These are phyloP conservation scores for Pseudogymnoascus sp. DNA, from an alignment of 2,329 filamentous ascomycete species.

Conservation along the genomic window DNA sequence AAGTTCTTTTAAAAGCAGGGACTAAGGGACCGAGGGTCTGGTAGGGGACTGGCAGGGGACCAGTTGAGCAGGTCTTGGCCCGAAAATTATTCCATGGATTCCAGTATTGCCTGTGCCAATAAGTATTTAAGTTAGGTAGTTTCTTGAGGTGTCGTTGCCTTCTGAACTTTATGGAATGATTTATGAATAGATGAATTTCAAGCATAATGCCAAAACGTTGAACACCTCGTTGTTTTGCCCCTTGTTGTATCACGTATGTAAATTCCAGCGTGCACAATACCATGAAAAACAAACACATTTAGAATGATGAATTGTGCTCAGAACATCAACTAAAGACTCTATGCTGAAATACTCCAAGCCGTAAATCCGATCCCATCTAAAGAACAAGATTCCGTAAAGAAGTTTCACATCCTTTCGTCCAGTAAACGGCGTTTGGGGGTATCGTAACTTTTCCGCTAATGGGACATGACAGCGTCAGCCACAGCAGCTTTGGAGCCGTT, in stretches of 20 bases:
- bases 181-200: not conserved
- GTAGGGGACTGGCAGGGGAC: not conserved
- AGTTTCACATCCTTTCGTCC: not conserved
- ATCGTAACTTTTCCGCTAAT: constrained; percentile 16
- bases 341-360: not conserved
- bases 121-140: not conserved
- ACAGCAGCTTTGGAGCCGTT: constrained; percentile 17
- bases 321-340: constrained; percentile 4
- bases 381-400: constrained; percentile 2
- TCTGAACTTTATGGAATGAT: not conserved
- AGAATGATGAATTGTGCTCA: constrained; percentile 3
- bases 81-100: not conserved
- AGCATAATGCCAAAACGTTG: not conserved
- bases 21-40: not conserved
- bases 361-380: constrained; percentile 1
- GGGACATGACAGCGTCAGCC: constrained; percentile 27
- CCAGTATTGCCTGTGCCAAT: not conserved
- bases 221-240: not conserved
- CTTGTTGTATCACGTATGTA: not conserved
- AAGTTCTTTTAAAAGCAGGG: constrained; percentile 39
- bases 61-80: not conserved
- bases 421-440: not conserved
- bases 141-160: not conserved
- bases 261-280: not conserved
- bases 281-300: not conserved